Evolutionary conservation across 2,329 filamentous ascomycete genomes (phyloP).

Genomic region (Xenosphaeropsis pyriputrescens): DNA sequence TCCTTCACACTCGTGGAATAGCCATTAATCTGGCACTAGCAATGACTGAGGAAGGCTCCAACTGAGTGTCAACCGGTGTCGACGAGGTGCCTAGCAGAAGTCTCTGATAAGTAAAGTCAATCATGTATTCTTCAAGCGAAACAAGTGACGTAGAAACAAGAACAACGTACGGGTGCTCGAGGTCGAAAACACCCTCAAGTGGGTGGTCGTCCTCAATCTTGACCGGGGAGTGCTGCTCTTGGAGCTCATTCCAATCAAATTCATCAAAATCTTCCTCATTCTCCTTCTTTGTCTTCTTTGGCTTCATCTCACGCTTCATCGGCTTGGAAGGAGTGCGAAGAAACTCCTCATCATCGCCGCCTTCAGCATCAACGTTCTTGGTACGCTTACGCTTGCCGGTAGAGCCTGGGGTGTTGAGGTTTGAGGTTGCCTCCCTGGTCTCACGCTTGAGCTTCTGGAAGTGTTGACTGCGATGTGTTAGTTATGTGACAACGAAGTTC

Average conservation of each 20-base stretch:
- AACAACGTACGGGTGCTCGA: not conserved
- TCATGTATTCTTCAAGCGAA: no score
- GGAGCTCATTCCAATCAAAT: not conserved
- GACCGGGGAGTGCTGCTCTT: not conserved
- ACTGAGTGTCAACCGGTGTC: no score
- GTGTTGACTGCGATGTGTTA: constrained; percentile 11
- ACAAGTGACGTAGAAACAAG: no score
- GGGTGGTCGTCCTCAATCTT: not conserved
- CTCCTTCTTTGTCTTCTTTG: constrained; percentile 5
- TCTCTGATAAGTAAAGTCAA: no score
- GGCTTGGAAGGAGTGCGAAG: constrained; percentile 1
- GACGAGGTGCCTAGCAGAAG: no score
- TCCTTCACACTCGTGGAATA: no score
- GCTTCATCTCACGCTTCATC: constrained; percentile 2
- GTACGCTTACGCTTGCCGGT: constrained; percentile 1
- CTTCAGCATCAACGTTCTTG: not conserved
- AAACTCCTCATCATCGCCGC: not conserved
- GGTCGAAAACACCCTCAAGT: not conserved
- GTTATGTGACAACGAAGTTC: no score
- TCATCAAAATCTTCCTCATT: constrained; percentile 3
- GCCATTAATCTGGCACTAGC: no score
- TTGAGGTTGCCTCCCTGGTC: not conserved
- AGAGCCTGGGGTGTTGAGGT: not conserved
- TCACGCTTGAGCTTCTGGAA: constrained; percentile 15
- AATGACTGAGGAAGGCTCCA: no score